Evolutionary conservation across 768 basidiomycete genomes (phyloP).

Genomic region (Filobasidium wieringae): DNA sequence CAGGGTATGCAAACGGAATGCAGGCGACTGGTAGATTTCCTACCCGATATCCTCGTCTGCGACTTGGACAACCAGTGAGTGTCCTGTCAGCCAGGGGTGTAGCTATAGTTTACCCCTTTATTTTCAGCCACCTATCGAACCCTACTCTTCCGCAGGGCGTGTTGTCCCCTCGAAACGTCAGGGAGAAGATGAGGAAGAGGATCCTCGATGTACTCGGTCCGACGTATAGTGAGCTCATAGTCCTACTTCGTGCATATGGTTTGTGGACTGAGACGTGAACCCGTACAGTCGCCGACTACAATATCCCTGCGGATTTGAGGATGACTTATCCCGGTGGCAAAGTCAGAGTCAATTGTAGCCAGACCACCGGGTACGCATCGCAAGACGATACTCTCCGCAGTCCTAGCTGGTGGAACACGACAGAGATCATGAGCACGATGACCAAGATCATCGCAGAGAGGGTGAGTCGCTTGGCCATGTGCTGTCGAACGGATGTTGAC

Average conservation of each 20-base stretch:
- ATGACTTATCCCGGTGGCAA: slow-evolving; percentile 87
- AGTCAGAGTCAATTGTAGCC: slow-evolving; percentile 82
- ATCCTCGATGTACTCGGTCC: slow-evolving; percentile 18
- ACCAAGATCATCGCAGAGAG: slow-evolving; percentile 75
- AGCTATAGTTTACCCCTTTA: slow-evolving; percentile 18
- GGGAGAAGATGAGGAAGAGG: slow-evolving; percentile 25
- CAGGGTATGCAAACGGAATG: slow-evolving; percentile 65
- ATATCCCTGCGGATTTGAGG: slow-evolving; percentile 64
- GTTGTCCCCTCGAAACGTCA: slow-evolving; percentile 40
- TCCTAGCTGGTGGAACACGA: slow-evolving; percentile 90
- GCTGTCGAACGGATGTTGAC: background rate
- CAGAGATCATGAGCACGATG: slow-evolving; percentile 78
- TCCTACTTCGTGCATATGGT: slow-evolving; percentile 26
- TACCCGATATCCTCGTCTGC: slow-evolving; percentile 72
- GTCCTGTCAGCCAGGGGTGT: background rate
- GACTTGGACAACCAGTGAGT: slow-evolving; percentile 53
- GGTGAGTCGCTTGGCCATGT: slow-evolving; percentile 40
- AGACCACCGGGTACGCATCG: slow-evolving; percentile 65
- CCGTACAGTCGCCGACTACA: slow-evolving; percentile 22
- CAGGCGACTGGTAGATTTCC: slow-evolving; percentile 60
- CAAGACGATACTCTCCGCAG: slow-evolving; percentile 82
- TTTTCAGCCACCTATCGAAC: slow-evolving; percentile 1
- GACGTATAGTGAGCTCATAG: slow-evolving; percentile 44
- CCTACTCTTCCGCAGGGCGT: slow-evolving; percentile 47
- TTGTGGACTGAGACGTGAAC: background rate